Conservation (phyloP, 352 stramenopile genomes). For the Phytophthora tentaculata region DNA sequence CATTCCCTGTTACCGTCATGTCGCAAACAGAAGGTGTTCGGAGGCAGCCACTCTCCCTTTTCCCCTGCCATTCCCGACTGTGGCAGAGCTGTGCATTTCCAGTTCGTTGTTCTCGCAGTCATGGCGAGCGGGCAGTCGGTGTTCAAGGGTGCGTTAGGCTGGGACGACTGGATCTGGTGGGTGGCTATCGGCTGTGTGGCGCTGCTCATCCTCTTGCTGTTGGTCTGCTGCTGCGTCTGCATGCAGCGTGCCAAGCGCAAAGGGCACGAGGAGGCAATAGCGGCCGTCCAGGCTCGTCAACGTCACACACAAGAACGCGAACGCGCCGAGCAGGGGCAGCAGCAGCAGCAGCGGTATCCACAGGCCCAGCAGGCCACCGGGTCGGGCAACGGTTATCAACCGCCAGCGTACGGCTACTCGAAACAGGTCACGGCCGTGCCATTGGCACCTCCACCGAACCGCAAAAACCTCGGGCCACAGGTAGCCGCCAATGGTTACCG, state of each 20-base stretch:
- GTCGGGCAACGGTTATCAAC: slow-evolving; percentile 39
- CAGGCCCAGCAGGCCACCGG: slow-evolving; percentile 44
- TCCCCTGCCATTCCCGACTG: neutral
- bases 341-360: slow-evolving; percentile 55
- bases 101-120: neutral
- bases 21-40: neutral
- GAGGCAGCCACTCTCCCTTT: neutral
- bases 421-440: slow-evolving; percentile 39
- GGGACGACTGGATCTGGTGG: slow-evolving; percentile 88
- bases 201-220: slow-evolving; percentile 69
- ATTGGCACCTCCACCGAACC: slow-evolving; percentile 29
- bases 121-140: slow-evolving; percentile 56
- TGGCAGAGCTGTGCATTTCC: neutral
- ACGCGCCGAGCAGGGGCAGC: slow-evolving; percentile 39
- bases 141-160: slow-evolving; percentile 77
- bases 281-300: slow-evolving; percentile 60
- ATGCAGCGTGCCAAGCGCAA: slow-evolving; percentile 82
- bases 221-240: slow-evolving; percentile 82
- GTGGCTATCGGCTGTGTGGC: slow-evolving; percentile 59
- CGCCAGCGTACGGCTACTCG: slow-evolving; percentile 35
- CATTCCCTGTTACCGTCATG: neutral
- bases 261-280: slow-evolving; percentile 68
- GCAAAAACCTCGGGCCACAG: slow-evolving; percentile 44
- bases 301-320: slow-evolving; percentile 52
- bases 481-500: slow-evolving; percentile 52